phyloP scores from a whole-genome alignment of 108 stramenopile species.

The Licmophora abbreviata region DNA sequence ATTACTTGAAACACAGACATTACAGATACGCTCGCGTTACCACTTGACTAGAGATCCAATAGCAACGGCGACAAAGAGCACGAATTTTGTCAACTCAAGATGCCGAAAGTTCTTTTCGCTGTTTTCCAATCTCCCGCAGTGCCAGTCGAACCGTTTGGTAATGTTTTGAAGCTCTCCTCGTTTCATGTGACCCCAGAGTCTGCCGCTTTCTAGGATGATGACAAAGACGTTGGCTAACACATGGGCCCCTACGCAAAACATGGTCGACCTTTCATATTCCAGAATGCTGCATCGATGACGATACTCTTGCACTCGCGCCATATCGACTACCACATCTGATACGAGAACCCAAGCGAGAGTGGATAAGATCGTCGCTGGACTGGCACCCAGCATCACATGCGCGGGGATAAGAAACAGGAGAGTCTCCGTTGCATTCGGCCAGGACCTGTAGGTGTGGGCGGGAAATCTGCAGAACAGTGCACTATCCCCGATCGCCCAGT shows the following conservation, averaged over 20 bases:
- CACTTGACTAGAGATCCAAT: too few relatives aligned
- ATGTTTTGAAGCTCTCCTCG: conserved; percentile 14
- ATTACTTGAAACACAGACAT: too few relatives aligned
- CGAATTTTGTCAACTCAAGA: conserved; percentile 23
- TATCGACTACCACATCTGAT: too few relatives aligned
- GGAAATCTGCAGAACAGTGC: conserved; percentile 29
- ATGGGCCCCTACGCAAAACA: conserved; percentile 21
- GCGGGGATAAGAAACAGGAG: too few relatives aligned
- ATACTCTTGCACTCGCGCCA: too few relatives aligned
- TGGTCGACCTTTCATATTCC: conserved; percentile 3
- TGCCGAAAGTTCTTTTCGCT: conserved; percentile 7
- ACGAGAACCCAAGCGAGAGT: too few relatives aligned
- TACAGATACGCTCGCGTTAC: too few relatives aligned
- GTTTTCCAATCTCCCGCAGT: conserved; percentile 24
- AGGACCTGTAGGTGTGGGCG: conserved; percentile 30
- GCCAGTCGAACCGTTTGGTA: conserved; percentile 38
- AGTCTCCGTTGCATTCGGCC: conserved; percentile 28
- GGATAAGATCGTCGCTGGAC: too few relatives aligned
- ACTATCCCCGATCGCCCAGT: conserved; percentile 45
- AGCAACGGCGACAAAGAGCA: conserved; percentile 16
- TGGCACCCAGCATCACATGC: too few relatives aligned
- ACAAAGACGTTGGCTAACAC: conserved; percentile 34
- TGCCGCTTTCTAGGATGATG: conserved; percentile 25
- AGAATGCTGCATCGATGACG: conserved; percentile 17
- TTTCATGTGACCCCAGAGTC: conserved; percentile 24